Conservation (phyloP, 257 asterid genomes). For the Solanum piurae region DNA sequence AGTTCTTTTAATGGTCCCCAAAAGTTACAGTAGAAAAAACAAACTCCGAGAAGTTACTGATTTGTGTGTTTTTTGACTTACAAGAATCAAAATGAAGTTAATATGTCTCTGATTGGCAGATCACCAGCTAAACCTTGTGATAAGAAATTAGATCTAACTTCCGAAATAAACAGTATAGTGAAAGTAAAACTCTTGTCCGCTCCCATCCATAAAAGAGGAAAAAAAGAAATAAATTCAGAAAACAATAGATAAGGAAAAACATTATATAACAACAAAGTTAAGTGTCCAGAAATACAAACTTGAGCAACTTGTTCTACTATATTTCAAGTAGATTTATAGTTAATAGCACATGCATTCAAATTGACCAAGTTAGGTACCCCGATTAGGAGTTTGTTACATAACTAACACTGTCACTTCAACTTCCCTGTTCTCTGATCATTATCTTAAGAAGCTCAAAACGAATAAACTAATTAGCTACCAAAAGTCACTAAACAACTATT, state of each 20-base stretch:
- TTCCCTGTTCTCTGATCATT: not conserved
- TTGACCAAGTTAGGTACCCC: not conserved
- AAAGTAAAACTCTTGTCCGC: not conserved
- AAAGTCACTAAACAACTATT: not conserved
- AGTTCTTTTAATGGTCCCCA: not conserved
- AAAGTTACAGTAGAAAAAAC: not conserved
- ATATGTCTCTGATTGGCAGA: not conserved
- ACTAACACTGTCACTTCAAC: not conserved
- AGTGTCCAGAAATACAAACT: not conserved
- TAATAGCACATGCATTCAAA: not conserved
- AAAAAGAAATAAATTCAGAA: not conserved
- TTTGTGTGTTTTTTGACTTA: not conserved
- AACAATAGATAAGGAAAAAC: not conserved
- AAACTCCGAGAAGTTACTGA: not conserved
- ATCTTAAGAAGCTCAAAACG: not conserved
- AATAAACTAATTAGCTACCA: not conserved
- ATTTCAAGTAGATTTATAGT: not conserved
- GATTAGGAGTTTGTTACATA: not conserved
- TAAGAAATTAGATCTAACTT: not conserved
- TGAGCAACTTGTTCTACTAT: not conserved
- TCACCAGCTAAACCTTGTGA: not conserved
- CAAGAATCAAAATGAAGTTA: not conserved
- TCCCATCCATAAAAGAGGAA: not conserved
- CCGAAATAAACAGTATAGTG: not conserved
- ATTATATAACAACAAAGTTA: not conserved